Evolutionary conservation across 768 basidiomycete species (phyloP), one percentile per base, ranked within the genome.

Genomic region (Boletus huronensis): DNA sequence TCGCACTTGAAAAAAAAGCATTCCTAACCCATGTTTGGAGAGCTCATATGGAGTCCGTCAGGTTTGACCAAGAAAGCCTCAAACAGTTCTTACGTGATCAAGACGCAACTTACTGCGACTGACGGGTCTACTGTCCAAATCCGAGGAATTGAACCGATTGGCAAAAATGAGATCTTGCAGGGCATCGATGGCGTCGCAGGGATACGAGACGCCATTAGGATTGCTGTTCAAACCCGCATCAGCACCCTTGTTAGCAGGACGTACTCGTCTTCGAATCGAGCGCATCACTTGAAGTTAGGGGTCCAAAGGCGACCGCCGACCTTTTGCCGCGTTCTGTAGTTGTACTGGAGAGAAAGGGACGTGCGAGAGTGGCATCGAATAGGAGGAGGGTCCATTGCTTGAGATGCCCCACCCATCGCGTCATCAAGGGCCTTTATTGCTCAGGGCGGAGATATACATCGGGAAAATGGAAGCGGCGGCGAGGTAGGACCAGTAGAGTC

Each of bases 381-480:
- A 77, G 76, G 63, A 71, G 62, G 32, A 16, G n/a, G 36, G 9
- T 81, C 48, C 72, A 74, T 55, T 82, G 80, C 59, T 42, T 71
- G 35, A 74, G 68, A 3, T 73, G 68, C 35, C 75, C 75, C 28
- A 70, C 83, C 1, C 80, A 81, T 64, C 69, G 79, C 10, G 70
- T 79, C 58, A 74, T 77, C 42, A 70, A 72, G 56, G 79, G 71
- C 8, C 14, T 82, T 81, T 48, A 71, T 82, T 5, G 76, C 77
- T 1, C 81, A 83, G 59, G 77, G 77, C n/a, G 80, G 80, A 6
- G 80, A 83, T 59, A 68, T 81, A 36, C 80, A 79, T 21, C 63
- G 80, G 41, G 74, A 75, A 6, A 81, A 82, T 59, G 81, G 81
- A 32, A 75, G 72, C 48, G 79, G 80, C 1, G 82, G 82, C 14